phyloP scores from a whole-genome alignment of 2,329 filamentous ascomycete genomes.

The Aspergillus ibericus region DNA sequence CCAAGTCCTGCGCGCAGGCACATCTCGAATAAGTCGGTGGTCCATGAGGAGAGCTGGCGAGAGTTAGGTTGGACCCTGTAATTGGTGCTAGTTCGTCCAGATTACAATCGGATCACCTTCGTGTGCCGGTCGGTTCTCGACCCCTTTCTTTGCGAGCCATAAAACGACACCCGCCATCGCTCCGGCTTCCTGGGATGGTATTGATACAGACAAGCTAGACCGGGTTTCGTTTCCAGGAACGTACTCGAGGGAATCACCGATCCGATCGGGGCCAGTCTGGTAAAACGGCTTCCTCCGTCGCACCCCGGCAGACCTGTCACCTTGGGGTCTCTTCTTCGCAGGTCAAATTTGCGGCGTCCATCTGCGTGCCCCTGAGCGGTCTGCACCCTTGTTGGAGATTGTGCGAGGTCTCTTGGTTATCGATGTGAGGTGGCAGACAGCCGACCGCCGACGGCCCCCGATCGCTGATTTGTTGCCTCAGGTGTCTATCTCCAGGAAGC shows the following conservation, averaged over 20 bases:
- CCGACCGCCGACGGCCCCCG: not conserved
- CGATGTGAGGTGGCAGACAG: not conserved
- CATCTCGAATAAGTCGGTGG: not conserved
- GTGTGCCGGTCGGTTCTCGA: not conserved
- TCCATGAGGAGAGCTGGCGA: not conserved
- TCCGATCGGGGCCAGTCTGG: not conserved
- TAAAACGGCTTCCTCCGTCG: not conserved
- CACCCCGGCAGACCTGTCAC: not conserved
- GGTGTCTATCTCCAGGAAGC: not conserved
- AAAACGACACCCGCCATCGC: not conserved
- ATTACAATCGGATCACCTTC: not conserved
- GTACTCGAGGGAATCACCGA: too few species aligned
- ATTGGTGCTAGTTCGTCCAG: not conserved
- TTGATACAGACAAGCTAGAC: too few species aligned
- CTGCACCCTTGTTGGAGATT: not conserved
- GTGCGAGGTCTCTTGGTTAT: not conserved
- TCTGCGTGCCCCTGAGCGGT: not conserved
- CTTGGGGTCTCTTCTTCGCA: not conserved
- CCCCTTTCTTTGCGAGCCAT: not conserved
- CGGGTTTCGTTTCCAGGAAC: too few species aligned
- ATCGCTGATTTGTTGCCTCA: not conserved
- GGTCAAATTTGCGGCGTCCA: not conserved
- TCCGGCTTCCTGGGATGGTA: not conserved
- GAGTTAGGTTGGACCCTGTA: not conserved
- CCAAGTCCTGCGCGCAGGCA: not conserved